Evolutionary conservation across 1,139 yeast genomes (phyloP).

Genomic region (Candida sp.): DNA sequence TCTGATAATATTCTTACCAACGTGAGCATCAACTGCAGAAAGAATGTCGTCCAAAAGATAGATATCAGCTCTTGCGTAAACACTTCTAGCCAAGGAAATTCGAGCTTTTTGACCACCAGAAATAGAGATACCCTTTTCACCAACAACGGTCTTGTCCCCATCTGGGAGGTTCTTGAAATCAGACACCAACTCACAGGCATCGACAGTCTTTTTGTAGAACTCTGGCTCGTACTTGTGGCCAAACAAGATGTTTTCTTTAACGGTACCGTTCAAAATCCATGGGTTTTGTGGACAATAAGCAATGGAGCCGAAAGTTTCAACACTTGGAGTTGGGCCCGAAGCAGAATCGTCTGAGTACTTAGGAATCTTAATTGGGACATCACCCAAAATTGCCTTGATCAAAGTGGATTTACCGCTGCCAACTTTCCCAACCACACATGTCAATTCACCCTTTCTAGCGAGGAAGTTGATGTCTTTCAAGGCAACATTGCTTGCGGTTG

Average conservation of each 20-base stretch:
- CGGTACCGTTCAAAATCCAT: constrained; percentile 43
- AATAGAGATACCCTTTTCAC: constrained; percentile 45
- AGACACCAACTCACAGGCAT: constrained; percentile 36
- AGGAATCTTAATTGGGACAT: constrained; percentile 26
- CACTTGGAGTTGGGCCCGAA: constrained; percentile 30
- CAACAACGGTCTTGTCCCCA: constrained; percentile 42
- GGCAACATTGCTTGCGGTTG: constrained; percentile 38
- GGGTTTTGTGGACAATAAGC: constrained; percentile 38
- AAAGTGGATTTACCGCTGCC: constrained; percentile 52
- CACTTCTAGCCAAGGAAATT: constrained; percentile 41
- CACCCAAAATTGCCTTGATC: constrained; percentile 63
- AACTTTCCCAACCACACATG: constrained; percentile 77
- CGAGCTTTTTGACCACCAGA: constrained; percentile 48
- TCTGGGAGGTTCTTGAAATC: constrained; percentile 38
- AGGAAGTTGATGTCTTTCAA: constrained; percentile 52
- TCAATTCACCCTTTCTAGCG: constrained; percentile 60
- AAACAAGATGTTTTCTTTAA: constrained; percentile 41
- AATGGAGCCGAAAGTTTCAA: constrained; percentile 23
- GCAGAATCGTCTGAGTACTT: constrained; percentile 8
- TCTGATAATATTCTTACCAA: constrained; percentile 34
- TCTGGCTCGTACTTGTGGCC: constrained; percentile 32
- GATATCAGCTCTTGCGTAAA: constrained; percentile 41
- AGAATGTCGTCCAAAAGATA: constrained; percentile 38
- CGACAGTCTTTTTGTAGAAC: constrained; percentile 31
- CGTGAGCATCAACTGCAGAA: constrained; percentile 42